Evolutionary conservation across 2,329 filamentous ascomycete genomes (phyloP).

Genomic region (Beauveria rudraprayagi): DNA sequence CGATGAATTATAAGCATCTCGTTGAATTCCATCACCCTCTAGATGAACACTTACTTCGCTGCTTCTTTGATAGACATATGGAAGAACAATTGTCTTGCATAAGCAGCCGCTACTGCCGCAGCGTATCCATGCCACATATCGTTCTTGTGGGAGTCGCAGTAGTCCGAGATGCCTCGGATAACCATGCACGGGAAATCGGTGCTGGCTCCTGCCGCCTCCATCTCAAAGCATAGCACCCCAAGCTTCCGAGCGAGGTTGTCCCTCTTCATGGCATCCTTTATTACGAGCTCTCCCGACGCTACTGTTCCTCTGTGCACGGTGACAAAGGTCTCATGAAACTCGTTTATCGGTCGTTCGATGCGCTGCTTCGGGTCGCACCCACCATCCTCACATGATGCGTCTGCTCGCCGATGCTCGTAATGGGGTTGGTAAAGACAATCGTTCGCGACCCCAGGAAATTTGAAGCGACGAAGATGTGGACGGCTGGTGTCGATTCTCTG

Average conservation of each 20-base stretch:
- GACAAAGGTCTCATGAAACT: constrained; percentile 8
- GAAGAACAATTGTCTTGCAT: constrained; percentile 14
- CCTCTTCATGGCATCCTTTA: constrained; percentile 14
- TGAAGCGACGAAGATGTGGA: constrained; percentile 5
- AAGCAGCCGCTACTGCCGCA: constrained; percentile 11
- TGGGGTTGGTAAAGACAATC: constrained; percentile 12
- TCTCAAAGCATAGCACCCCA: constrained; percentile 16
- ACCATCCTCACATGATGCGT: constrained; percentile 10
- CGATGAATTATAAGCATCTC: background rate
- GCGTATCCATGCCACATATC: constrained; percentile 12
- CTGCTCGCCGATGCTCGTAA: constrained; percentile 6
- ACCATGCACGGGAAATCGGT: constrained; percentile 14
- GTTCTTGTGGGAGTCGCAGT: constrained; percentile 15
- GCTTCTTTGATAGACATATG: constrained; percentile 10
- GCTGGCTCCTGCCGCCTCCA: constrained; percentile 15
- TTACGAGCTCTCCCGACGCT: constrained; percentile 14
- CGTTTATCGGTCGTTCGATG: constrained; percentile 10
- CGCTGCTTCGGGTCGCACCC: constrained; percentile 9
- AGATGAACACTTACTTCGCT: background rate
- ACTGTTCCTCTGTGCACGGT: constrained; percentile 16
- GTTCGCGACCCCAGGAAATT: constrained; percentile 6
- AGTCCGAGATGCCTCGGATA: constrained; percentile 15
- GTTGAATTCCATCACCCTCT: background rate
- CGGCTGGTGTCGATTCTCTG: constrained; percentile 6
- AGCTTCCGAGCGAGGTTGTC: constrained; percentile 11